phyloP scores from a whole-genome alignment of 2,329 filamentous ascomycete species.

The Talaromyces sp. region DNA sequence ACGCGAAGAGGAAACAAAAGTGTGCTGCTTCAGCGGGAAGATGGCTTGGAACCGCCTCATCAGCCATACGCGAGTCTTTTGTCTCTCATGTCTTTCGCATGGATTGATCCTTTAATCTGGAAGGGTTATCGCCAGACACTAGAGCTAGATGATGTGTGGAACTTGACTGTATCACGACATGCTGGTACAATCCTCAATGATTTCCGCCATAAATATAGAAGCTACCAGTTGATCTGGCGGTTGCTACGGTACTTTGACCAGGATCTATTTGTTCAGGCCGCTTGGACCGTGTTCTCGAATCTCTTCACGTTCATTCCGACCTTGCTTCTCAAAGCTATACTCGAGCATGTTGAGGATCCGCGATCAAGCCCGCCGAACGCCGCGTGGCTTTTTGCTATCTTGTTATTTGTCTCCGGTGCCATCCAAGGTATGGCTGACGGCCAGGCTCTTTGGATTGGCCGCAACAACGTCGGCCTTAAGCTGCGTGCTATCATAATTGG shows the following conservation, averaged over 20 bases:
- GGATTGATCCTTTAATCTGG: slow-evolving; percentile 87
- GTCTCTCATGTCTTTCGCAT: slow-evolving; percentile 81
- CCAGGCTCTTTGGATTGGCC: slow-evolving; percentile 86
- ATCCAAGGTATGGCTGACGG: slow-evolving; percentile 79
- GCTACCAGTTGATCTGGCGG: slow-evolving; percentile 72
- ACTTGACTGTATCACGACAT: slow-evolving; percentile 82
- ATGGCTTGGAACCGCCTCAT: slow-evolving; percentile 76
- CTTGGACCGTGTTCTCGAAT: slow-evolving; percentile 74
- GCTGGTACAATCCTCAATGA: slow-evolving; percentile 73
- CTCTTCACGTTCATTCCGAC: slow-evolving; percentile 89
- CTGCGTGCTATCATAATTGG: slow-evolving; percentile 93
- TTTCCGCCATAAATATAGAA: slow-evolving; percentile 83
- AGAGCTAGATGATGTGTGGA: slow-evolving; percentile 86
- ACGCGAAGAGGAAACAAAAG: slow-evolving; percentile 90
- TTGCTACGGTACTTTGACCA: slow-evolving; percentile 79
- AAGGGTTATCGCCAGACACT: slow-evolving; percentile 81
- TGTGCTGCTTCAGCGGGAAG: slow-evolving; percentile 83
- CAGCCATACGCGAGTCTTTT: slow-evolving; percentile 86
- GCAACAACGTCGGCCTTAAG: slow-evolving; percentile 90
- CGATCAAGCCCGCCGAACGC: slow-evolving; percentile 73
- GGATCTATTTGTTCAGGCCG: slow-evolving; percentile 69
- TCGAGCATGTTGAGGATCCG: slow-evolving; percentile 90
- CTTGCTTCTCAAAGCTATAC: slow-evolving; percentile 80
- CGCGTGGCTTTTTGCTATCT: slow-evolving; percentile 91
- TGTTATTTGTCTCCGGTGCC: slow-evolving; percentile 78